Percentiles rank a stretch among this genome's conserved stretches.
Conservation (phyloP, 352 stramenopile species). For the Globisporangium mamillatum region DNA sequence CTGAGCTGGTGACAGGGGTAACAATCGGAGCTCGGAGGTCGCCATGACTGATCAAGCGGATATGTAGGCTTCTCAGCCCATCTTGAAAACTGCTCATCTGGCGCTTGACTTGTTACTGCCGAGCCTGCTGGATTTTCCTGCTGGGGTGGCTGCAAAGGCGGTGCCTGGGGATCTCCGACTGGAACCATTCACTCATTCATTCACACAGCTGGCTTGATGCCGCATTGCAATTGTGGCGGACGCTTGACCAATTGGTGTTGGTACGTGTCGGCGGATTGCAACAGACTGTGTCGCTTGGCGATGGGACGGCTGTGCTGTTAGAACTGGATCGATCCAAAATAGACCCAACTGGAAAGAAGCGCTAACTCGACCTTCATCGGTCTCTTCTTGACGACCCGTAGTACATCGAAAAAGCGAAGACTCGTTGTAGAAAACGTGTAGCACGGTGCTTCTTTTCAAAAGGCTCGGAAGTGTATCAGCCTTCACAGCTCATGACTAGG, state of each 20-base stretch:
- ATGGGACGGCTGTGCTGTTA: not conserved
- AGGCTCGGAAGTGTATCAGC: too few relatives aligned
- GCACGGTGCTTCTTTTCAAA: too few relatives aligned
- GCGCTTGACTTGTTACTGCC: not conserved
- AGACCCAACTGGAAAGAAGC: not conserved
- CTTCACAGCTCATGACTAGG: too few relatives aligned
- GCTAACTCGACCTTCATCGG: not conserved
- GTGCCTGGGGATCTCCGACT: not conserved
- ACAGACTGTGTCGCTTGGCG: not conserved
- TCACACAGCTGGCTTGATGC: not conserved
- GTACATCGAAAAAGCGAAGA: not conserved
- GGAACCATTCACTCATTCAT: not conserved
- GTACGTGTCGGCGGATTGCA: not conserved
- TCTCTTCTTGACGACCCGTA: too few relatives aligned
- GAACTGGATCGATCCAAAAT: not conserved
- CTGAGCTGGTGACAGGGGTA: not conserved
- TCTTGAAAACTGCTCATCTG: not conserved
- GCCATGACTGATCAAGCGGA: conserved; percentile 1
- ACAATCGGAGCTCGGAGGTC: not conserved
- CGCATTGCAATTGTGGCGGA: not conserved
- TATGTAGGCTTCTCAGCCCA: not conserved
- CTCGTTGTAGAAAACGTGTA: too few relatives aligned
- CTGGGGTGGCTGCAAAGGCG: not conserved
- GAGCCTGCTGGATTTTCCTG: not conserved
- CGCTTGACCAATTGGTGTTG: not conserved